phyloP scores from a whole-genome alignment of 345 rosid species.

The Aethionema arabicum region DNA sequence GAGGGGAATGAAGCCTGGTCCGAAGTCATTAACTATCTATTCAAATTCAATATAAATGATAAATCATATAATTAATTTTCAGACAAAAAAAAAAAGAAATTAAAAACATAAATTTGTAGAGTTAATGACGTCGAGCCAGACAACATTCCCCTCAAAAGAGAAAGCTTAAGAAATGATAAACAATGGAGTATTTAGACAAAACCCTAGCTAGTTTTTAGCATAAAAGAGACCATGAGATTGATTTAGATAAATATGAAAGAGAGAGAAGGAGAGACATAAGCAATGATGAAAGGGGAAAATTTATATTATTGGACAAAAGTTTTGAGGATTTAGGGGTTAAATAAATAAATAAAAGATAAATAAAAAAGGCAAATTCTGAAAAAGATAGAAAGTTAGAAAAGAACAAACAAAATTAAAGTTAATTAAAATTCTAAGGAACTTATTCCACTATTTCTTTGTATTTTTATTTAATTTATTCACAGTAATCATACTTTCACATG shows the following conservation, averaged over 20 bases:
- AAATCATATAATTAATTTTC: neutral
- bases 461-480: neutral
- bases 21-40: slow-evolving; percentile 50
- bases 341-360: slow-evolving; percentile 11
- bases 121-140: slow-evolving; percentile 87
- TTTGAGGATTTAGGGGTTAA: slow-evolving; percentile 27
- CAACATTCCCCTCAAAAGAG: slow-evolving; percentile 90
- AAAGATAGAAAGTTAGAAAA: slow-evolving; percentile 24
- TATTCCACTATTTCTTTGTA: slow-evolving; percentile 10
- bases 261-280: slow-evolving; percentile 32
- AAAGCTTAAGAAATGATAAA: slow-evolving; percentile 41
- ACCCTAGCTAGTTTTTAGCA: slow-evolving; percentile 34
- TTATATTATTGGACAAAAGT: slow-evolving; percentile 30
- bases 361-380: slow-evolving; percentile 21
- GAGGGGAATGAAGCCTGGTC: slow-evolving; percentile 99
- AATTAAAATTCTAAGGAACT: slow-evolving; percentile 16
- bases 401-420: slow-evolving; percentile 28
- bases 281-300: slow-evolving; percentile 27
- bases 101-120: slow-evolving; percentile 14
- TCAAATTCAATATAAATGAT: slow-evolving; percentile 1
- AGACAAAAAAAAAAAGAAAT: neutral
- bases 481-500: slow-evolving; percentile 32
- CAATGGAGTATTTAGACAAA: slow-evolving; percentile 32
- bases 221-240: slow-evolving; percentile 20
- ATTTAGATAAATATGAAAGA: slow-evolving; percentile 16